Conservation (phyloP, 352 stramenopile species). For the Phytophthora lateralis region DNA sequence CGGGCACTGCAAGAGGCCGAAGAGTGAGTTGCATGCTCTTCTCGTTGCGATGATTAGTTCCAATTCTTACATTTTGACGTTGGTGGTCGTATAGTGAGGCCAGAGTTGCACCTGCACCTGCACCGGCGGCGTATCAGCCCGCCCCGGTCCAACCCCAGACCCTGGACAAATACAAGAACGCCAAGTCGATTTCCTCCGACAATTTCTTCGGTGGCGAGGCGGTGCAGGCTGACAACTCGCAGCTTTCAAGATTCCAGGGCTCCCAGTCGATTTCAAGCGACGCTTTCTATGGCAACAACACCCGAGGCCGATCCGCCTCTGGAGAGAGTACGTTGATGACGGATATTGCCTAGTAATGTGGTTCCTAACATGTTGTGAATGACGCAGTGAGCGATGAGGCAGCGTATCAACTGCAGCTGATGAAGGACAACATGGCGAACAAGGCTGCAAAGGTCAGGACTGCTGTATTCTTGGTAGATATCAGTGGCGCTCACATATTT, state of each 20-base stretch:
- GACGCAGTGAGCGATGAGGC: slow-evolving; percentile 72
- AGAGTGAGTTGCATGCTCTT: slow-evolving; percentile 50
- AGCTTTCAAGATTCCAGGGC: slow-evolving; percentile 78
- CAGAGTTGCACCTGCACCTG: slow-evolving; percentile 6
- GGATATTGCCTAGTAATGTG: background rate
- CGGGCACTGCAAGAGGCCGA: slow-evolving; percentile 81
- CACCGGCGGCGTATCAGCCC: slow-evolving; percentile 31
- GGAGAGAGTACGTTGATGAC: slow-evolving; percentile 57
- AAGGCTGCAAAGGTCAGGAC: slow-evolving; percentile 73
- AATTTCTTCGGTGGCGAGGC: slow-evolving; percentile 88
- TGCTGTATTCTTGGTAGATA: background rate
- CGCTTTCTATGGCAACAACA: slow-evolving; percentile 78
- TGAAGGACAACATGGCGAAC: slow-evolving; percentile 85
- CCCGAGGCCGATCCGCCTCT: slow-evolving; percentile 62
- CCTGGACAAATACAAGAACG: slow-evolving; percentile 93
- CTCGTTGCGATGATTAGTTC: background rate
- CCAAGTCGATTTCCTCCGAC: slow-evolving; percentile 91
- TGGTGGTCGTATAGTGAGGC: slow-evolving; percentile 28
- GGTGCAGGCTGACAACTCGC: slow-evolving; percentile 55
- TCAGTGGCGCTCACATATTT: slow-evolving; percentile 5
- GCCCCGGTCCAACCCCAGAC: slow-evolving; percentile 45
- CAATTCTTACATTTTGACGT: background rate
- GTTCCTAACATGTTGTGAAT: slow-evolving; percentile 6
- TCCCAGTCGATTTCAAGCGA: slow-evolving; percentile 89
- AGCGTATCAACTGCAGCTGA: slow-evolving; percentile 83